Base-by-base conservation (phyloP, 2,329 filamentous ascomycete genomes). In the Claviceps sorghi region DNA sequence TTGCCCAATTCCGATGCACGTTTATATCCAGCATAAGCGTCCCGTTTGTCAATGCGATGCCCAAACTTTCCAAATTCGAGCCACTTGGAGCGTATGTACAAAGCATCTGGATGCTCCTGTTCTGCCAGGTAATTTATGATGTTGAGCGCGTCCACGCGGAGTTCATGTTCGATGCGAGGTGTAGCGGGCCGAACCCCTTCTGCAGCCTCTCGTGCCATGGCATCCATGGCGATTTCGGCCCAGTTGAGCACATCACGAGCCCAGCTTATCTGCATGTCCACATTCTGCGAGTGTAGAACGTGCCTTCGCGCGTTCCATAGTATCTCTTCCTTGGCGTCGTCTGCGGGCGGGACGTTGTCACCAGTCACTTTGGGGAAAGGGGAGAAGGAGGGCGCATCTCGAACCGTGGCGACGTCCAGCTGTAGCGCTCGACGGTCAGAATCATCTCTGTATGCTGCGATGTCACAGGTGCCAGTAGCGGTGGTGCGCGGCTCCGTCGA, bases 21-120 rank as follows among this genome's bases (percentile, higher is more conserved):
- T 56, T 83, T 82, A 69, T 97, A 98, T 61, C 85, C 86, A 55
- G 82, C 72, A 65, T 94, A 97, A 8, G 93, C 91, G 69, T 96
- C 91, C 62, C 91, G 90, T 72, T 95, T 95, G 72, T 98, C 93
- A 55, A 89, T 76, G 30, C 89, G 82, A 67, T 84, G 82, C 41
- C 88, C 89, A 64, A 96, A 97, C 64, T 95, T 95, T 60, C 93
- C 93, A 74, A 97, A 98, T 65, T 98, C 93, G 49, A 95, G 76
- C 93, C 93, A 98, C 77, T 95, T 96, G 54, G 89, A 88, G 61
- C 83, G 83, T 73, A 97, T 88, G 66, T 97, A 98, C 58, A 94
- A 82, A 26, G 93, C 93, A 63, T 93, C 89, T 26, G 93, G 93
- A 61, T 98, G 93, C 57, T 84, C 82, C 66, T 98, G 93, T 50